A percentile compares a stretch with the other conserved stretches of the same genome.
Evolutionary conservation across 2,329 filamentous ascomycete species (phyloP).

Genomic region (Periconia sp.): DNA sequence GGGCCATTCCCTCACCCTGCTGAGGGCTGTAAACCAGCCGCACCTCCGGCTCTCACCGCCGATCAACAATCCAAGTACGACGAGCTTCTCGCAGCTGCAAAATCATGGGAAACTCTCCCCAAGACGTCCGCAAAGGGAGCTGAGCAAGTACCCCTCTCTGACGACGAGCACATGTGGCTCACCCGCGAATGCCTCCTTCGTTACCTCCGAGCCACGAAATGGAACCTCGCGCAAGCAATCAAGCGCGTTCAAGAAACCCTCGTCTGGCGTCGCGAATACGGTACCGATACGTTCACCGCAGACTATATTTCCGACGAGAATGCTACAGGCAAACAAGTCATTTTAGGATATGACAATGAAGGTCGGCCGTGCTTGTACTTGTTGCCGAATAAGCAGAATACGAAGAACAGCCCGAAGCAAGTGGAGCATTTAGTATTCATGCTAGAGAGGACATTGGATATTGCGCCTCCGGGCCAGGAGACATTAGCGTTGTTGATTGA

Average conservation of each 20-base stretch:
- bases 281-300: conserved; percentile 73
- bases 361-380: conserved; percentile 91
- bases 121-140: conserved; percentile 66
- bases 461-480: conserved; percentile 88
- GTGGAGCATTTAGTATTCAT: conserved; percentile 95
- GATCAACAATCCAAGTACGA: conserved; percentile 87
- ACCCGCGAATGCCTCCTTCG: conserved; percentile 90
- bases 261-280: conserved; percentile 90
- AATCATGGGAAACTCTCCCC: conserved; percentile 73
- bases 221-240: conserved; percentile 73
- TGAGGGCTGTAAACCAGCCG: conserved; percentile 62
- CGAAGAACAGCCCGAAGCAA: conserved; percentile 81
- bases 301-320: conserved; percentile 94
- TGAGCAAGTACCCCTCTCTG: conserved; percentile 69
- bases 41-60: conserved; percentile 67
- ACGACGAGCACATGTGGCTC: conserved; percentile 85
- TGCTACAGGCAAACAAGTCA: conserved; percentile 93
- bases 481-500: conserved; percentile 87
- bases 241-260: conserved; percentile 82
- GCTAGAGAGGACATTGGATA: conserved; percentile 86
- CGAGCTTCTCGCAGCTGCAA: conserved; percentile 72
- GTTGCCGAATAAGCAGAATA: conserved; percentile 90
- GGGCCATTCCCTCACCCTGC: conserved; percentile 40
- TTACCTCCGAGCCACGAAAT: conserved; percentile 93
- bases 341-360: conserved; percentile 85